Evolutionary conservation across 257 asterid species (phyloP), one percentile per base, ranked within the genome.

Genomic region (Osmanthus fragrans): DNA sequence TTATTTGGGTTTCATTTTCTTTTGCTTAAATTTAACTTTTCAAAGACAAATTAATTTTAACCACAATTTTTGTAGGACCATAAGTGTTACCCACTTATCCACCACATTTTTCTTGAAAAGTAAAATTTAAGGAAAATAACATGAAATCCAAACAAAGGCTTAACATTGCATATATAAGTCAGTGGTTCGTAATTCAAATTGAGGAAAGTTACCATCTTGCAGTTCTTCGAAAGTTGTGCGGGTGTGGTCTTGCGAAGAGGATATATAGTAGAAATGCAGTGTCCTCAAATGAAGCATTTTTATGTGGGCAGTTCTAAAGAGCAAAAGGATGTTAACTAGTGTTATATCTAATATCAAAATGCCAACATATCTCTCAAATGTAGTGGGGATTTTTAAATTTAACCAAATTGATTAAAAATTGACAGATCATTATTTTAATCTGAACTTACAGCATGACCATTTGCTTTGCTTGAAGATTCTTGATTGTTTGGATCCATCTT

Each of bases 391-490:
- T 45, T 49, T 69, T 19, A 42, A 74, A 71, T 60, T 78, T 25
- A 69, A 76, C 56, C 69, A 51, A 73, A 76, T 23, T 25, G 34
- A 27, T 47, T 65, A 18, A 63, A 33, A 74, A 23, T 42, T 27
- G 60, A 47, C 25, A 47, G 19, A 42, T 45, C 34, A 6, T 40
- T 72, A 32, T 63, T 70, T 77, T 39, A 49, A 73, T 42, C 58
- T 32, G 66, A 79, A 85, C 90, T 85, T 85, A 88, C 89, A 76
- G 66, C 80, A 58, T 82, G 79, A 80, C 90, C 90, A 84, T 84
- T 86, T 73, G 74, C 87, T 66, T 73, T 78, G 72, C 72, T 69
- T 45, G 82, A 83, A 39, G 87, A 77, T 47, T 85, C 91, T 1
- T 72, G 75, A 82, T 72, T 84, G 86, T 81, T 80, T 73, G 83